A percentile compares a stretch with the other conserved stretches of the same genome.
Conservation (phyloP, 2,329 filamentous ascomycete genomes). For the Aspergillus sp. region DNA sequence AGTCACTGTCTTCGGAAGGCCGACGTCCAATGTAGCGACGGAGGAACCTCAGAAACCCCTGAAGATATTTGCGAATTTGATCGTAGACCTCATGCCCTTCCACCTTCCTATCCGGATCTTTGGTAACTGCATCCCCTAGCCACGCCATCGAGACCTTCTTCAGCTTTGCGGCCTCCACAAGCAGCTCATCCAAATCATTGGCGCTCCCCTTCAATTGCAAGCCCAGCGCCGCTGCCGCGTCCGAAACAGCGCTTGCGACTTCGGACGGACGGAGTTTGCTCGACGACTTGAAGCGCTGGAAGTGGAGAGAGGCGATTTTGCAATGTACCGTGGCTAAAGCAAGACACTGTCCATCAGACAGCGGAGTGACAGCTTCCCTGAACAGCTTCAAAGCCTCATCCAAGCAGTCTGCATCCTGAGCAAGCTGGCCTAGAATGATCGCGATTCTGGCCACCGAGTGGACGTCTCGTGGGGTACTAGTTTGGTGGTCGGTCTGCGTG, state of each 20-base stretch:
- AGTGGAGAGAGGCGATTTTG: constrained; percentile 31
- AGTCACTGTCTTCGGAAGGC: constrained; percentile 19
- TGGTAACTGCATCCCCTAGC: constrained; percentile 25
- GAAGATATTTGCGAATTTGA: constrained; percentile 29
- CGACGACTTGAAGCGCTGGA: constrained; percentile 23
- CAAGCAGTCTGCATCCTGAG: constrained; percentile 32
- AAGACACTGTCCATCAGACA: constrained; percentile 26
- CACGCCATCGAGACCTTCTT: constrained; percentile 35
- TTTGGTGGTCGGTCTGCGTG: constrained; percentile 19
- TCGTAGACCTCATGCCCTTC: constrained; percentile 12
- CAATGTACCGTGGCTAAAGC: constrained; percentile 30
- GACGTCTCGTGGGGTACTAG: constrained; percentile 12
- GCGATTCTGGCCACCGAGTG: constrained; percentile 25
- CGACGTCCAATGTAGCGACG: constrained; percentile 33
- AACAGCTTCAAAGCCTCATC: constrained; percentile 33
- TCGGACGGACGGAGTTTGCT: constrained; percentile 12
- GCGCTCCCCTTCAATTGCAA: constrained; percentile 32
- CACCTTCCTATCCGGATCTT: constrained; percentile 9
- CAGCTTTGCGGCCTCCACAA: constrained; percentile 36
- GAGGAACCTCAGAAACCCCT: constrained; percentile 33
- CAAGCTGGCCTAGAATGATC: constrained; percentile 31
- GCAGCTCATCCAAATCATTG: constrained; percentile 36
- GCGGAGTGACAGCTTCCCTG: constrained; percentile 21
- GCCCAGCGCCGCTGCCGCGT: constrained; percentile 28
- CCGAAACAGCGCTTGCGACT: constrained; percentile 20